Base-by-base conservation (phyloP, 1,284 basidiomycete species). In the Microbotryum intermedium region DNA sequence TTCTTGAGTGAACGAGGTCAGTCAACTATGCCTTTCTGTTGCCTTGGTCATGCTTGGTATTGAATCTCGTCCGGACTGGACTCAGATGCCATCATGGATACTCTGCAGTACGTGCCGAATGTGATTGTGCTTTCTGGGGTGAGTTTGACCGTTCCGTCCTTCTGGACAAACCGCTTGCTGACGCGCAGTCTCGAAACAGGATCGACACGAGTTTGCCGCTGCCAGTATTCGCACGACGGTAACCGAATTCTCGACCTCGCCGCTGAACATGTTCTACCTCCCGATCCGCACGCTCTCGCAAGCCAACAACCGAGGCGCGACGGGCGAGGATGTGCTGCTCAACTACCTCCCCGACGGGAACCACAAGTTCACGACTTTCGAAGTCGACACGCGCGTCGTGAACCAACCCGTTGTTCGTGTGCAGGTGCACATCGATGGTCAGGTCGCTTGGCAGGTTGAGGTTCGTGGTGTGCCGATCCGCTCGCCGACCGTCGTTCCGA, bases 131-230 rank as follows among this genome's bases (percentile, higher is more conserved):
- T 72, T 21, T 66, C 64, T 25, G 71, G 71, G 7, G 65, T 64
- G 45, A 39, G 59, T 42, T 16, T 5, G 34, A 39, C 34, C 34
- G 34, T 39, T 16, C 6, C 11, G 13, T 39, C 34, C 34, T 39
- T 16, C 34, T 39, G 34, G 6, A 11, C 18, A 4, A 16, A 39
- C 11, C 34, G 34, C 9, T 39, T 16, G 34, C 34, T 39, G 34
- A 39, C 5, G 10, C 34, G 11, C 34, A 11, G 34, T 85, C 47
- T 83, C 81, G 1, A 83, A 16, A 39, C 18, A 84, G 7, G 87
- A 89, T 72, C 79, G 87, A 10, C 88, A 90, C 74, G 87, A 90
- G 73, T 89, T 88, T 72, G 87, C 87, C 3, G 82, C 82, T 3
- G 73, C 71, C 5, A 58, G 58, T 7, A 79, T 88, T 71, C 73